Base-by-base conservation (phyloP, 352 stramenopile genomes). In the Phytophthora ramorum region DNA sequence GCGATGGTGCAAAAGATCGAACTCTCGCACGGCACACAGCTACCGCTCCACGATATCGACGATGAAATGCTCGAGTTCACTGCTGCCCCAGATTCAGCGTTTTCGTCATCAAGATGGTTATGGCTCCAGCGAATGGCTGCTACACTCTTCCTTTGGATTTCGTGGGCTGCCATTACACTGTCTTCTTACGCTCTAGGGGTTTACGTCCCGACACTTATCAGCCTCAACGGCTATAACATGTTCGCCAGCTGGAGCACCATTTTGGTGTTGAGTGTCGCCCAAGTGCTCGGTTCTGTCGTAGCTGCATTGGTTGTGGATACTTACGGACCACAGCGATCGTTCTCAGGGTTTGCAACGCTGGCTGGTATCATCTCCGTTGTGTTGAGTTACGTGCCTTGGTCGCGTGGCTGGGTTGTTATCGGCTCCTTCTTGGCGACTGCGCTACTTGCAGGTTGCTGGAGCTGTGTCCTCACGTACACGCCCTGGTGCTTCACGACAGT, bases 91-190 rank as follows among this genome's bases (percentile, higher is more conserved):
- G 41, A 47, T 7, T 47, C 41, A 16, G 1, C 41, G 17, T 47
- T 17, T 28, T 44, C 22, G 22, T 3, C 14, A 44, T 44, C 37
- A 17, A 47, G 28, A 16, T 47, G 41, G n/a, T n/a, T 34, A 2
- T 43, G 16, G n/a, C 6, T 35, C 16, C 2, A 51, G 14, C 10
- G 7, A 13, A 9, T 9, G 16, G 37, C 56, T 2, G 37, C 63
- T 22, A 75, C 55, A 9, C 16, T 74, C 3, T 54, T 69, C 24
- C 19, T 83, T 19, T 76, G 69, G 54, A 34, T 37, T 13, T 32
- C 78, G 6, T 83, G 75, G 75, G 56, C 51, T 45, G 48, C 35
- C n/a, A 22, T 80, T 17, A 49, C 60, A 0, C 24, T 83, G 45
- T 74, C 55, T 2, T 60, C 60, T 17, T 80, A 79, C 56, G 63